Conservation (phyloP, 2,329 filamentous ascomycete genomes). For the Ophiostoma novo-ulmi region DNA sequence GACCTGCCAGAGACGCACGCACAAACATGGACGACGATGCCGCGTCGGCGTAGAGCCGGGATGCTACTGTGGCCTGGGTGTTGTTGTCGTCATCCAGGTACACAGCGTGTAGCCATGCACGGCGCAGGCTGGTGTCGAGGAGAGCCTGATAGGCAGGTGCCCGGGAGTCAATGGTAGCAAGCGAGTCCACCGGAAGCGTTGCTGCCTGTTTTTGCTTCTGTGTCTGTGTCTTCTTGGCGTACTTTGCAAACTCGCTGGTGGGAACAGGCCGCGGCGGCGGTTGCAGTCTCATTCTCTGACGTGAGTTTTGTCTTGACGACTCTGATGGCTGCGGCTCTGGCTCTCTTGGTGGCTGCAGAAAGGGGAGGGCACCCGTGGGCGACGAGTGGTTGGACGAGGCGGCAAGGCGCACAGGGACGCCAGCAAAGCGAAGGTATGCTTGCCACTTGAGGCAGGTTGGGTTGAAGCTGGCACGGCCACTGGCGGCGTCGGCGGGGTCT, state of each 20-base stretch:
- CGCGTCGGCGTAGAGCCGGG: slow-evolving; percentile 64
- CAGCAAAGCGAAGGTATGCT: slow-evolving; percentile 77
- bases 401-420: slow-evolving; percentile 59
- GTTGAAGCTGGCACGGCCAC: slow-evolving; percentile 73
- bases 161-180: slow-evolving; percentile 37
- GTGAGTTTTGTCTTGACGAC: background rate
- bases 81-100: slow-evolving; percentile 53
- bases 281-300: slow-evolving; percentile 3
- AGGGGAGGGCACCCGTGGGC: slow-evolving; percentile 80
- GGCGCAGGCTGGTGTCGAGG: slow-evolving; percentile 69
- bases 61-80: slow-evolving; percentile 62
- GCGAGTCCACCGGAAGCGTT: slow-evolving; percentile 10
- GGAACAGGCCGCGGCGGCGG: slow-evolving; percentile 30
- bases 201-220: background rate
- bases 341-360: slow-evolving; percentile 59
- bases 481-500: slow-evolving; percentile 54
- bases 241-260: slow-evolving; percentile 29
- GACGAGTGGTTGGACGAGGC: slow-evolving; percentile 90
- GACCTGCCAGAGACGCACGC: slow-evolving; percentile 54
- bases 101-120: slow-evolving; percentile 81
- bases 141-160: slow-evolving; percentile 74
- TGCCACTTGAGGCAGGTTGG: slow-evolving; percentile 95
- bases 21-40: slow-evolving; percentile 58
- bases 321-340: background rate
- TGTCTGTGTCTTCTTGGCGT: slow-evolving; percentile 23